These are phyloP conservation scores for Apiotrichum gracile DNA, from an alignment of 1,284 basidiomycete species.

Conservation along the genomic window DNA sequence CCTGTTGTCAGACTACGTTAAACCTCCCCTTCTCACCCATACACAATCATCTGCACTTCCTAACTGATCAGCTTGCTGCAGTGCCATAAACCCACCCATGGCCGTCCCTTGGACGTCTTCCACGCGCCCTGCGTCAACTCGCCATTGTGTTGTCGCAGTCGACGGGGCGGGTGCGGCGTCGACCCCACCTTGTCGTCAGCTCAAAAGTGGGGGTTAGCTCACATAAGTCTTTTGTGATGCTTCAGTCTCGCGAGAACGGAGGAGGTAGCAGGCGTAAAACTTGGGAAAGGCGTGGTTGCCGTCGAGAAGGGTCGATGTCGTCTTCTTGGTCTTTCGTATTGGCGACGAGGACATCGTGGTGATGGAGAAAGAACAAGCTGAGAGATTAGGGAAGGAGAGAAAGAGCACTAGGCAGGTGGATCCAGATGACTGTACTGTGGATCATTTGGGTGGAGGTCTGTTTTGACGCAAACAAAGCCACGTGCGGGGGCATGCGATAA, in stretches of 20 bases:
- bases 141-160: constrained; percentile 82
- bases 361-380: no score
- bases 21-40: constrained; percentile 48
- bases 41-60: constrained; percentile 77
- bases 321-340: constrained; percentile 6
- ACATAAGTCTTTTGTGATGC: constrained; percentile 57
- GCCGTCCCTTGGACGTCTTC: constrained; percentile 64
- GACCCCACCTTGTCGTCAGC: constrained; percentile 62
- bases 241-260: constrained; percentile 61
- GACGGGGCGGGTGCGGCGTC: constrained; percentile 69
- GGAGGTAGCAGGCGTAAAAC: constrained; percentile 84
- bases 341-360: not conserved
- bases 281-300: constrained; percentile 60
- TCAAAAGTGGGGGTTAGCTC: not conserved
- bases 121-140: constrained; percentile 67
- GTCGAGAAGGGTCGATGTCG: constrained; percentile 46
- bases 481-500: no score
- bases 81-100: constrained; percentile 57
- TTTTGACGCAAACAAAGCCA: no score
- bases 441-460: no score
- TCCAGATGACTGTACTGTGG: no score
- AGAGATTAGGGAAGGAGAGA: no score
- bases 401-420: no score
- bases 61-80: constrained; percentile 4
- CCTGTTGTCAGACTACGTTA: constrained; percentile 38